Evolutionary conservation across 1,284 basidiomycete genomes (phyloP), one percentile per base, ranked within the genome.

Genomic region (Ganoderma lingzhi): DNA sequence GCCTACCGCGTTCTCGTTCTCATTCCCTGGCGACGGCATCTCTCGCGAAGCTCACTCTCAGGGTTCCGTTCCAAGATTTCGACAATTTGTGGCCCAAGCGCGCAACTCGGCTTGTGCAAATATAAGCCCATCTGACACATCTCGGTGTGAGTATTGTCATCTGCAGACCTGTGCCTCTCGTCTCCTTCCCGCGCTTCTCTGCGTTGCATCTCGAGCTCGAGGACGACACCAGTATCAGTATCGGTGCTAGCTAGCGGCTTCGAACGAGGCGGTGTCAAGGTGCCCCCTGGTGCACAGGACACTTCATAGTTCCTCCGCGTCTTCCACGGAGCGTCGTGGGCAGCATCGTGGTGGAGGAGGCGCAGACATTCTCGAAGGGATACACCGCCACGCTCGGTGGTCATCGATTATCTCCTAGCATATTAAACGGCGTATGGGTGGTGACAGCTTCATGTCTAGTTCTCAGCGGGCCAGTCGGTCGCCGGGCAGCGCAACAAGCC

Each of bases 381-480:
- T 45, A 67, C 71, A 73, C 71, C 28, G 71, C 71, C 71, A 67
- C 71, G 19, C 48, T 51, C 42, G n/a, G 39, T 23, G 55, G 39
- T 48, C 63, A 70, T 69, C 71, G 69, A 70, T 70, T 56, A 68
- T 64, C 63, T 56, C 28, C 56, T 60, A 64, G 69, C 56, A 62
- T 73, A 67, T 73, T 73, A 73, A 58, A 70, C 71, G 56, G 58
- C 69, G 71, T 73, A 65, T n/a, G 39, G 32, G 56, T 44, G 35
- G 55, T 69, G 70, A 68, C 65, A 73, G 64, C 67, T 68, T 53
- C 72, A 73, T 73, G 72, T 71, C 72, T 48, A 65, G 65, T 56
- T 67, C 69, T 45, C 69, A 70, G 56, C 71, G 71, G 67, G 62
- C 69, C 37, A 73, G 69, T 67, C 66, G 55, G 51, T 73, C 72